Conservation (phyloP, 768 basidiomycete species). For the Scleroderma bovista region DNA sequence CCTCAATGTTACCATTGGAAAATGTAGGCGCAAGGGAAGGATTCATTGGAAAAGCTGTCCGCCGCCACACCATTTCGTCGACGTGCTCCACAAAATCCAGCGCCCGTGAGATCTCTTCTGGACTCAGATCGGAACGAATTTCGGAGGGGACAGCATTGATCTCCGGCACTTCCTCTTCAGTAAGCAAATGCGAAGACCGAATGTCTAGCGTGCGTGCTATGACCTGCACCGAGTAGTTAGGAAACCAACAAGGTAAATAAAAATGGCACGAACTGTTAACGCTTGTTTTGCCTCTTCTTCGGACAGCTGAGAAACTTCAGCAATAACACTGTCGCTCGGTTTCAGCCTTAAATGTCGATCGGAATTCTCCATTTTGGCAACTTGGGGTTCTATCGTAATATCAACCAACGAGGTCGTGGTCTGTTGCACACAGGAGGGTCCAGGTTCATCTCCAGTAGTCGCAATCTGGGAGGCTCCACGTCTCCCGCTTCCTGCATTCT, state of each 20-base stretch:
- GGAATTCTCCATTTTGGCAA: background rate
- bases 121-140: slow-evolving; percentile 7
- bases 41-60: slow-evolving; percentile 6
- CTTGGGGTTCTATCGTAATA: background rate
- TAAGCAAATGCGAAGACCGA: slow-evolving; percentile 1
- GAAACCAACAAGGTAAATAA: background rate
- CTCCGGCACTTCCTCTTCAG: background rate
- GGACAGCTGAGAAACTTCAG: slow-evolving; percentile 16
- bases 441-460: too few species aligned
- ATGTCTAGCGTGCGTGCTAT: slow-evolving; percentile 12
- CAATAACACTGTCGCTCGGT: slow-evolving; percentile 1
- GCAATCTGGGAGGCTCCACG: too few species aligned
- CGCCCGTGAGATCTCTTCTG: slow-evolving; percentile 16
- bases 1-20: slow-evolving; percentile 20
- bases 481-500: background rate
- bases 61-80: slow-evolving; percentile 27
- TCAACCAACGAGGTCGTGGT: background rate
- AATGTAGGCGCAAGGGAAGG: slow-evolving; percentile 10
- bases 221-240: slow-evolving; percentile 2
- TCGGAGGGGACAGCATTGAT: background rate
- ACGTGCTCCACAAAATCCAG: slow-evolving; percentile 21
- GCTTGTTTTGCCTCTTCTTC: slow-evolving; percentile 18
- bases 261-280: slow-evolving; percentile 14
- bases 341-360: background rate
- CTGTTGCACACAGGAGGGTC: background rate